Evolutionary conservation across 1,139 yeast species (phyloP), one percentile per base, ranked within the genome.

Genomic region (Yamadazyma dushanensis): DNA sequence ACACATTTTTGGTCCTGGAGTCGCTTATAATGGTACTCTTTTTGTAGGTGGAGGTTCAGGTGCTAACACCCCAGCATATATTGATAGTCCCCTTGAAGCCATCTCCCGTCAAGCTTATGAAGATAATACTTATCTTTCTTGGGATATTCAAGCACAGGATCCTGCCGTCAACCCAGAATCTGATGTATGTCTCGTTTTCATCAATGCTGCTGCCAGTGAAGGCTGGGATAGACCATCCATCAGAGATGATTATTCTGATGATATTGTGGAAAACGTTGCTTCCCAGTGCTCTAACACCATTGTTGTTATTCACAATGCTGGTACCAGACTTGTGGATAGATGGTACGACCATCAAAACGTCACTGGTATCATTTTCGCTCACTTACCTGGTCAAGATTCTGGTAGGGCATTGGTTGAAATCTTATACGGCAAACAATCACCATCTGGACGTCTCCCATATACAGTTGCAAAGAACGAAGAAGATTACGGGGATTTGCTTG

Each of bases 311-410:
- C n/a, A n/a, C n/a, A n/a, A n/a, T n/a, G 19, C 80, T 79, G 33
- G 74, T 77, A 4, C 66, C 78, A 13, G 71, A 73, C 36, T 54
- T 81, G 57, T 79, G 60, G 84, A 78, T 45, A 59, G 57, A 35
- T 79, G 81, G 76, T 67, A 78, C 44, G 79, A 76, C 20, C 61
- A 75, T 47, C 78, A 73, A 28, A 76, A 76, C 47, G 70, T 78
- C 26, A 78, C 76, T 23, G 83, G 72, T 1, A 80, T 78, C 4
- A 40, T 79, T 11, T 76, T 63, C 49, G 61, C 78, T 4, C 70
- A 80, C 9, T 81, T 83, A 6, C 65, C 74, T 35, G 84, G 85
- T 13, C 82, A 79, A 49, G 76, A 61, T n/a, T n/a, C n/a, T n/a
- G n/a, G n/a, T n/a, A n/a, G n/a, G n/a, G n/a, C n/a, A n/a, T n/a